phyloP scores from a whole-genome alignment of 163 green algal genomes.

The Botryococcus braunii region DNA sequence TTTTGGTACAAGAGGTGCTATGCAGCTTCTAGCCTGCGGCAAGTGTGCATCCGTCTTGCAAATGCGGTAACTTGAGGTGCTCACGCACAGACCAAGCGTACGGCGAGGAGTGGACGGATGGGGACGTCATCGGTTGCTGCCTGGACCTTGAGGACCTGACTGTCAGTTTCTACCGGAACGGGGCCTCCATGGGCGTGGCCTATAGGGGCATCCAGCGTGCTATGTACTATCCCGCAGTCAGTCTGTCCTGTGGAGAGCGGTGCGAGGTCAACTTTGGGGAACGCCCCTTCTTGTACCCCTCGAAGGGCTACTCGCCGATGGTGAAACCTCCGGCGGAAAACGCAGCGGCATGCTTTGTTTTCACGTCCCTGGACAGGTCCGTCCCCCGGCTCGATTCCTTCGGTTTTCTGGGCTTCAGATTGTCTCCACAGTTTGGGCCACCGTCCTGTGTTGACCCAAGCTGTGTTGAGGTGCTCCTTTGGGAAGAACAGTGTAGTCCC shows the following conservation, averaged over 20 bases:
- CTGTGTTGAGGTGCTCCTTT: no score
- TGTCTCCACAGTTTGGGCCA: no score
- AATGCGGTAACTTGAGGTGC: constrained; percentile 7
- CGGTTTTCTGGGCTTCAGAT: no score
- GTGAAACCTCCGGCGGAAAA: constrained; percentile 26
- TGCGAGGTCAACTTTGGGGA: constrained; percentile 83
- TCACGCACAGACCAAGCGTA: constrained; percentile 28
- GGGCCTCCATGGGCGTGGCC: constrained; percentile 62
- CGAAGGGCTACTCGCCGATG: constrained; percentile 61
- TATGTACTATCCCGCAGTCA: constrained; percentile 82
- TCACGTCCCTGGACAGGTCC: no score
- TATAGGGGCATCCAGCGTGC: constrained; percentile 57
- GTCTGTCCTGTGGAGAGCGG: constrained; percentile 60
- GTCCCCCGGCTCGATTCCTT: no score
- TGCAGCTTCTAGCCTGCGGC: no score
- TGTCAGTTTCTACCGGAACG: constrained; percentile 79
- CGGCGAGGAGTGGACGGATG: constrained; percentile 65
- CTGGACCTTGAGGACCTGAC: constrained; percentile 71
- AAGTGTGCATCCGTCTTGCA: background rate
- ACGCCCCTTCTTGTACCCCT: constrained; percentile 62
- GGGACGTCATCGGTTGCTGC: constrained; percentile 80
- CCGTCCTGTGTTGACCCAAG: no score
- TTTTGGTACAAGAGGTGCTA: no score
- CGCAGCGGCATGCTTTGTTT: background rate
- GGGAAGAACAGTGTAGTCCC: no score